Base-by-base conservation (phyloP, 176 grass and related monocot genomes). In the Metroxylon sagu region DNA sequence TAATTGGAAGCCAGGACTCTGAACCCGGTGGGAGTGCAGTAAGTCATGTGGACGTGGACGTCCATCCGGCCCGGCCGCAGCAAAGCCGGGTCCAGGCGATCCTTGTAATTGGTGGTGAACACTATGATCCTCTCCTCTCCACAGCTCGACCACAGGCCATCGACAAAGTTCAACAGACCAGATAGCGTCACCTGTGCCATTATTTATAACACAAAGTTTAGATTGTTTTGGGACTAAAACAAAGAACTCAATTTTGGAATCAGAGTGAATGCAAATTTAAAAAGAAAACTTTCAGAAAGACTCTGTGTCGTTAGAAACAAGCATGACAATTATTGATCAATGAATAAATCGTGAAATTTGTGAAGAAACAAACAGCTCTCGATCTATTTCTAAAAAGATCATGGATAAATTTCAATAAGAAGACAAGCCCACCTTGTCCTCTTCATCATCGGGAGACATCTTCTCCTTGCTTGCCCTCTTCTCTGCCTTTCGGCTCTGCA, bases 41-140 rank as follows among this genome's bases (percentile, higher is more conserved):
- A 84, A 49, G 86, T 83, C 92, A 96, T 90, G 77, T 87, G 61
- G 29, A 96, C 77, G 73, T 88, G 92, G 80, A 96, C 90, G 51
- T 90, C 80, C 80, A 95, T 95, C 69, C 91, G 73, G n/a, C 91
- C 86, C 6, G 90, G 80, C 17, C 90, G 73, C 74, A 95, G 27
- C 14, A 95, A 74, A 17, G 90, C 86, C 0, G 77, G 83, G 74
- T 95, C 90, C 4, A 95, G 83, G 58, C 65, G 69, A 5, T 95
- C 90, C 74, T 86, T 89, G 71, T 89, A 85, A 26, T 95, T 95
- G 30, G 90, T 95, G 0, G 90, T 95, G 79, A 95, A 95, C 48
- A 95, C 19, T 52, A 95, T 84, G 60, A 95, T 82, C 73, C 83
- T 82, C 56, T 89, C 90, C 4, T 89, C 83, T 26, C 90, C 90